phyloP scores from a whole-genome alignment of 495 filamentous ascomycete species.

The Darksidea phi region DNA sequence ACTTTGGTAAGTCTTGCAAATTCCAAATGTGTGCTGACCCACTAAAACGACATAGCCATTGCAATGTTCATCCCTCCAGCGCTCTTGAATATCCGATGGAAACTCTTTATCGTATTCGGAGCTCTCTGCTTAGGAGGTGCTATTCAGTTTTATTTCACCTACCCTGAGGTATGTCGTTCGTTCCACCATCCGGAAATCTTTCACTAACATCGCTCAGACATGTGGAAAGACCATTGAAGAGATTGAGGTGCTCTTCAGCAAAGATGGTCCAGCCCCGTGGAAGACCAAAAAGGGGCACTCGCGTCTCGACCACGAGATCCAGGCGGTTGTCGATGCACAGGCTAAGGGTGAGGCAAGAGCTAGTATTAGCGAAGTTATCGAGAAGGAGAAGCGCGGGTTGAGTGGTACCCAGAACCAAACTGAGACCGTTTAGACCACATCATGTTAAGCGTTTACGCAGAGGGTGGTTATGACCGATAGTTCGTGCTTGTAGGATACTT shows the following conservation, averaged over 20 bases:
- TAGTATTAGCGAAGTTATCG: slow-evolving; percentile 23
- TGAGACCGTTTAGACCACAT: slow-evolving; percentile 20
- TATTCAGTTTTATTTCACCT: slow-evolving; percentile 64
- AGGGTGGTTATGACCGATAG: too few relatives aligned
- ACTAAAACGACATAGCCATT: slow-evolving; percentile 60
- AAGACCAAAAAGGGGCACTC: slow-evolving; percentile 57
- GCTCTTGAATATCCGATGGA: slow-evolving; percentile 71
- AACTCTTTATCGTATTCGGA: slow-evolving; percentile 73
- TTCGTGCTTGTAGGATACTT: too few relatives aligned
- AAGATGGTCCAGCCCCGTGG: slow-evolving; percentile 56
- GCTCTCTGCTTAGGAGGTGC: slow-evolving; percentile 64
- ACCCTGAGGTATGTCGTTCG: slow-evolving; percentile 53
- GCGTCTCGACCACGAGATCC: slow-evolving; percentile 35
- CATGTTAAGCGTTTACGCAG: too few relatives aligned
- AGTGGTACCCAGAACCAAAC: slow-evolving; percentile 4
- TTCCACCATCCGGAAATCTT: background rate
- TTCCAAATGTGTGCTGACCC: too few relatives aligned
- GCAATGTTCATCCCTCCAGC: slow-evolving; percentile 69
- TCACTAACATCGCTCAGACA: slow-evolving; percentile 42
- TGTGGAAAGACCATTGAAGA: slow-evolving; percentile 70
- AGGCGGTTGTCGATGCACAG: slow-evolving; percentile 28
- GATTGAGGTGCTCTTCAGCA: slow-evolving; percentile 60
- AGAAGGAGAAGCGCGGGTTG: slow-evolving; percentile 14
- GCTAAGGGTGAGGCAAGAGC: slow-evolving; percentile 23
- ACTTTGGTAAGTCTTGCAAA: slow-evolving; percentile 32